Conservation (phyloP, 768 basidiomycete genomes). For the Pisolithus tinctorius region DNA sequence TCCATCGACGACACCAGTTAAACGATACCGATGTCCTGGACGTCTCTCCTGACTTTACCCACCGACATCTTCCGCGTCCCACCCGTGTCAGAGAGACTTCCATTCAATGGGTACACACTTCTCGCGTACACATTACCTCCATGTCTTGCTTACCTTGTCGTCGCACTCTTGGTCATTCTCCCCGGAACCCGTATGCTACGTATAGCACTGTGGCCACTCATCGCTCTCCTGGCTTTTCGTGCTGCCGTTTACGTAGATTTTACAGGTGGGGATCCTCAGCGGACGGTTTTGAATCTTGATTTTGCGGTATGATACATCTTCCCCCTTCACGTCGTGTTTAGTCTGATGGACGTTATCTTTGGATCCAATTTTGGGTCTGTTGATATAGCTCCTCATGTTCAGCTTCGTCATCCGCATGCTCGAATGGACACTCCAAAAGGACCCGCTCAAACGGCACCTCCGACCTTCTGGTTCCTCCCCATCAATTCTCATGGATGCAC, state of each 20-base stretch:
- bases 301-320: conserved; percentile 8
- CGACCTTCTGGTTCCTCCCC: conserved; percentile 3
- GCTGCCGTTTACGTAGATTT: conserved; percentile 21
- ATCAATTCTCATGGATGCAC: conserved; percentile 33
- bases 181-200: conserved; percentile 41
- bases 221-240: conserved; percentile 36
- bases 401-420: conserved; percentile 8
- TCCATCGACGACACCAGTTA: too few relatives aligned
- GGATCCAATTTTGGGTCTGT: not conserved
- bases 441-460: conserved; percentile 8
- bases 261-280: not conserved
- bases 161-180: conserved; percentile 45
- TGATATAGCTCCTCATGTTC: conserved; percentile 11
- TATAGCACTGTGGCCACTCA: conserved; percentile 39
- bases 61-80: not conserved
- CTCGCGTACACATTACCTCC: conserved; percentile 34
- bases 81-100: not conserved
- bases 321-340: not conserved
- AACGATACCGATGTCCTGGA: too few relatives aligned
- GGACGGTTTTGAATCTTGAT: conserved; percentile 1
- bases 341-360: not conserved
- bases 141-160: conserved; percentile 38
- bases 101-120: conserved; percentile 30
- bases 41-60: not conserved
- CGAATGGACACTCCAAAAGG: conserved; percentile 11